These are phyloP conservation scores for Ganoderma resinaceum DNA, from an alignment of 1,284 basidiomycete species.

Conservation along the genomic window DNA sequence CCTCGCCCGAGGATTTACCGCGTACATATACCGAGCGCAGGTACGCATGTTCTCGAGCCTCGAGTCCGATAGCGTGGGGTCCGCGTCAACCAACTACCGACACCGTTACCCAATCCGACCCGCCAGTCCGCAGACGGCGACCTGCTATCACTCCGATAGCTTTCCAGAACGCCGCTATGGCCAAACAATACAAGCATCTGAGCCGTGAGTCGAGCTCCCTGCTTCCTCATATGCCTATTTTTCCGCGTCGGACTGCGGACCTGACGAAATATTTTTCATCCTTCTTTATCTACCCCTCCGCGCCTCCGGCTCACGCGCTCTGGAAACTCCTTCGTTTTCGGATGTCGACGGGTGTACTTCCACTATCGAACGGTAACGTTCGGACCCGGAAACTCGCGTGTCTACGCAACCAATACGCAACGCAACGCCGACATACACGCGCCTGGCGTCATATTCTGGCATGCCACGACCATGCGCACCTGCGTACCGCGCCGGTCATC, in stretches of 20 bases:
- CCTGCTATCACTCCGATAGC: not conserved
- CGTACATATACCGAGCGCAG: slow-evolving; percentile 27
- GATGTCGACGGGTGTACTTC: not conserved
- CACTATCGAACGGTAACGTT: not conserved
- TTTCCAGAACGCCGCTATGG: slow-evolving; percentile 22
- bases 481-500: not conserved
- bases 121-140: slow-evolving; percentile 7
- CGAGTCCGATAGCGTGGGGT: not conserved
- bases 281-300: not conserved
- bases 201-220: slow-evolving; percentile 32
- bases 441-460: not conserved
- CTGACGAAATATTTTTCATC: slow-evolving; percentile 3
- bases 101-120: not conserved
- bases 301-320: not conserved
- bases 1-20: slow-evolving; percentile 25
- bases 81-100: not conserved
- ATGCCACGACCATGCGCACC: not conserved
- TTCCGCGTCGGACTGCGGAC: slow-evolving; percentile 12
- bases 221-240: not conserved
- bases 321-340: not conserved
- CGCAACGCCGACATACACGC: not conserved
- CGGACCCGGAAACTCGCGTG: slow-evolving; percentile 2
- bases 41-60: not conserved
- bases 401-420: too few species aligned
- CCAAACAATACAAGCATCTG: slow-evolving; percentile 34